Base-by-base conservation (phyloP, 805 yeast species). In the Priceomyces haplophilus region DNA sequence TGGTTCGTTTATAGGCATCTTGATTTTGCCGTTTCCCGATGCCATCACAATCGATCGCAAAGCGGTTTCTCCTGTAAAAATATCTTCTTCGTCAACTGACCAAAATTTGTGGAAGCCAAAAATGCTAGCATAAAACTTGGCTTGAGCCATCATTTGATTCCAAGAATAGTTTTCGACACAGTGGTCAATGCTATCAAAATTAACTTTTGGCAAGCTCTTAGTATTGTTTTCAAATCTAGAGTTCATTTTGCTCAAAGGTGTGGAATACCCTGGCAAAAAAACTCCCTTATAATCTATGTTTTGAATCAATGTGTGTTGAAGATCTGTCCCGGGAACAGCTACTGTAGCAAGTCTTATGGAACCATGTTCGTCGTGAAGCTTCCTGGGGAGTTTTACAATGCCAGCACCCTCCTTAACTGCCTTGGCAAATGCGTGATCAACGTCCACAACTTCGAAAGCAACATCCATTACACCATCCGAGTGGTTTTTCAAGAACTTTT, bases 1-100 rank as follows among this genome's bases (percentile, higher is more conserved):
- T 0, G 96, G 96, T 60, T 88, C 95, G 61, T 87, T 88, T 38
- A 88, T 76, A 12, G 96, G 95, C 80, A 88, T 81, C 59, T 85
- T 85, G 49, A 86, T 75, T 31, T 54, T 60, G 12, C 83, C 86
- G 50, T 81, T 77, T 11, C 72, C 65, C 6, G 85, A 79, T 0
- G 90, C 78, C 89, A 88, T 83, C 11, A 88, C 95, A 18, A 80
- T 76, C 10, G 95, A 83, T 42, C 77, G 72, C 43, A 87, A 73
- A 0, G 93, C 85, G 1, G 89, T 77, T 50, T 67, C 79, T 41
- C 77, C 79, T 0, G 96, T 86, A 39, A 75, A 72, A n/a, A 88
- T 77, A 49, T 82, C 85, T 37, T 69, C 71, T 48, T 88, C 95
- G 58, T 86, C 95, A 10, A 85, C 95, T 0, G 91, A 83, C 93